Evolutionary conservation across 192 early-diverging fungal genomes (phyloP), one percentile per base, ranked within the genome.

Genomic region (Phlyctochytrium planicorne): DNA sequence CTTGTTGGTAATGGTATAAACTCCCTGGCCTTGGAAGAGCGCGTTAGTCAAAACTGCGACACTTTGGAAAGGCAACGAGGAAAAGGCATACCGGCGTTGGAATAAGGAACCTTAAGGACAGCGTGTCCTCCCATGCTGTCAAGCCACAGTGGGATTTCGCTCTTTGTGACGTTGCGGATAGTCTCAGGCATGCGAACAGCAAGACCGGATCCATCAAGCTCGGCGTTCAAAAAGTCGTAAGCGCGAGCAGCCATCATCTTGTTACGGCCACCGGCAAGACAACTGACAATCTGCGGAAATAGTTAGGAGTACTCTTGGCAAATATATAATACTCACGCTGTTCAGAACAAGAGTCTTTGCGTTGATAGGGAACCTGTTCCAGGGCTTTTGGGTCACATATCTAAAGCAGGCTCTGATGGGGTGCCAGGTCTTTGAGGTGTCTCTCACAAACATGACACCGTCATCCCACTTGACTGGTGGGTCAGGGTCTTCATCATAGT

Each of bases 171-270:
- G 72, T 94, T 93, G 52, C 92, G 87, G 67, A 92, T 91, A 14
- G 93, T 94, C 78, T 93, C 90, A 40, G 93, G 93, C 3, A 87
- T 80, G 23, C 89, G 81, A 16, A 94, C 86, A 24, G 81, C 53
- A 23, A 94, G 76, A 30, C 91, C 91, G 1, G 83, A 78, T 40
- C 86, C 87, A 12, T 78, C 78, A 33, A 92, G 76, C 70, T 94
- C 92, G 1, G 91, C 78, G 71, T 94, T 94, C 59, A 88, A 86
- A 60, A 94, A 87, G 65, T 93, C 92, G 72, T 94, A 94, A 1
- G 92, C 92, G 60, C 89, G 80, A 3, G 88, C 88, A 23, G 92
- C 92, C 89, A 94, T 91, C 87, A 91, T 91, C 76, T 94, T 94
- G 81, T 94, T 94, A 33, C 92, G 84, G 17, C 92, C 92, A 50